These are phyloP conservation scores for Phytophthora podocarpi DNA, from an alignment of 352 stramenopile genomes.

Conservation along the genomic window DNA sequence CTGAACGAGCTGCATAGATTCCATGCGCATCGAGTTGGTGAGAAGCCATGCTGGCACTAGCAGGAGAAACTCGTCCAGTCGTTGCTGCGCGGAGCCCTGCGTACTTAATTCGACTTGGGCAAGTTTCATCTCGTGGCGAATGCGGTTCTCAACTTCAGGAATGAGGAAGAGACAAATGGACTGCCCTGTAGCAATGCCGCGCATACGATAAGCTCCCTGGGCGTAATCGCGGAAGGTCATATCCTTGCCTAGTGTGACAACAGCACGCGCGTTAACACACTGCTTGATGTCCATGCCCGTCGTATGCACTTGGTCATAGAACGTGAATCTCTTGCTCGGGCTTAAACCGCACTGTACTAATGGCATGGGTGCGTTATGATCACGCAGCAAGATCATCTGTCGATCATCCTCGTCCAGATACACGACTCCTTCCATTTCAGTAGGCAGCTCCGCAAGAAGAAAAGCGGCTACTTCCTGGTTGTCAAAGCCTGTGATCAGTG, in stretches of 20 bases:
- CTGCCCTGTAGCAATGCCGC: conserved; percentile 89
- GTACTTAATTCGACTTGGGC: conserved; percentile 32
- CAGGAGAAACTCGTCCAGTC: conserved; percentile 69
- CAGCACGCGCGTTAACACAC: conserved; percentile 84
- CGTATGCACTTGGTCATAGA: conserved; percentile 95
- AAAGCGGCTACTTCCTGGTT: conserved; percentile 90
- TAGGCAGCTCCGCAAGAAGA: conserved; percentile 76
- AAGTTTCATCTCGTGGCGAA: conserved; percentile 76
- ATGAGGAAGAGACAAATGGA: conserved; percentile 94
- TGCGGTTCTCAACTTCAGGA: conserved; percentile 91
- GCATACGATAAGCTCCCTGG: conserved; percentile 93
- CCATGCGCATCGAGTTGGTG: conserved; percentile 99
- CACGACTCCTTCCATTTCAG: conserved; percentile 90
- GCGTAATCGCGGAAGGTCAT: conserved; percentile 97
- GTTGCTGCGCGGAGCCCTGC: conserved; percentile 34
- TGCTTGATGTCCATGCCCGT: conserved; percentile 95
- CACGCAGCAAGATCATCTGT: conserved; percentile 93
- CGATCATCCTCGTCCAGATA: conserved; percentile 90
- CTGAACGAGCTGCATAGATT: conserved; percentile 99
- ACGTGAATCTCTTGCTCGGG: conserved; percentile 90
- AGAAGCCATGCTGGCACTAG: conserved; percentile 95
- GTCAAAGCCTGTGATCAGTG: conserved; percentile 90
- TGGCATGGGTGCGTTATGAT: conserved; percentile 94
- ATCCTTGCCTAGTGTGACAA: conserved; percentile 94
- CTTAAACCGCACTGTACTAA: conserved; percentile 90